These are phyloP conservation scores for Aspergillus udagawae DNA, from an alignment of 2,329 filamentous ascomycete species.

Conservation along the genomic window DNA sequence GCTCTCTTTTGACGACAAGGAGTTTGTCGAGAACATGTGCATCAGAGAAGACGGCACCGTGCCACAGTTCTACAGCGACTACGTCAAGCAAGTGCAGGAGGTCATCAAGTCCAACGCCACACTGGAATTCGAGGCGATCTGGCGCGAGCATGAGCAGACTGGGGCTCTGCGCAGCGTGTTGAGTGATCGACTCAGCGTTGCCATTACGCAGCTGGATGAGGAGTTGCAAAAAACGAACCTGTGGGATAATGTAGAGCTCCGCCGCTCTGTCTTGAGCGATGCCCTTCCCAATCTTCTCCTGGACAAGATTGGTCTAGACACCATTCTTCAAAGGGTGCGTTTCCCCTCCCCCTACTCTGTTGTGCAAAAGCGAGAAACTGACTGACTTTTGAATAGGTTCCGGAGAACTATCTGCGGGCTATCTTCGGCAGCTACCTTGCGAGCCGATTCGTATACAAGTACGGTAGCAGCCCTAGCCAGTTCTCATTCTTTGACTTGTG, in stretches of 20 bases:
- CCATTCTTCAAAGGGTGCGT: constrained; percentile 72
- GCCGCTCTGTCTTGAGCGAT: constrained; percentile 73
- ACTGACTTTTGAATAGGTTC: constrained; percentile 53
- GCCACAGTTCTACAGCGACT: constrained; percentile 87
- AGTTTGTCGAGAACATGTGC: constrained; percentile 94
- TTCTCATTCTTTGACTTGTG: constrained; percentile 99
- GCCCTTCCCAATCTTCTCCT: constrained; percentile 80
- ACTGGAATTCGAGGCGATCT: constrained; percentile 97
- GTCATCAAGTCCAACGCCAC: constrained; percentile 87
- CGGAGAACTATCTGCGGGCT: constrained; percentile 83
- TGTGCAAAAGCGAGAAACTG: constrained; percentile 8
- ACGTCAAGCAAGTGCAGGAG: constrained; percentile 86
- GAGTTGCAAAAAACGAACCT: constrained; percentile 90
- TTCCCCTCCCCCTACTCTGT: background rate
- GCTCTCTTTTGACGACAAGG: constrained; percentile 84
- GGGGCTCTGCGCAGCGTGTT: constrained; percentile 77
- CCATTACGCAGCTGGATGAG: constrained; percentile 95
- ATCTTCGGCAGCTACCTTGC: constrained; percentile 97
- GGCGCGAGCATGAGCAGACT: constrained; percentile 85
- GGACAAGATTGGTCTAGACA: constrained; percentile 85
- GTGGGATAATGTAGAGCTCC: constrained; percentile 78
- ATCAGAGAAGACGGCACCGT: constrained; percentile 69
- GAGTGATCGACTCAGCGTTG: constrained; percentile 82
- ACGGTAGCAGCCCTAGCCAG: constrained; percentile 86
- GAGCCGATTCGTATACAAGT: constrained; percentile 93